phyloP scores from a whole-genome alignment of 257 asterid species.

The Nyctanthes arbortristis region DNA sequence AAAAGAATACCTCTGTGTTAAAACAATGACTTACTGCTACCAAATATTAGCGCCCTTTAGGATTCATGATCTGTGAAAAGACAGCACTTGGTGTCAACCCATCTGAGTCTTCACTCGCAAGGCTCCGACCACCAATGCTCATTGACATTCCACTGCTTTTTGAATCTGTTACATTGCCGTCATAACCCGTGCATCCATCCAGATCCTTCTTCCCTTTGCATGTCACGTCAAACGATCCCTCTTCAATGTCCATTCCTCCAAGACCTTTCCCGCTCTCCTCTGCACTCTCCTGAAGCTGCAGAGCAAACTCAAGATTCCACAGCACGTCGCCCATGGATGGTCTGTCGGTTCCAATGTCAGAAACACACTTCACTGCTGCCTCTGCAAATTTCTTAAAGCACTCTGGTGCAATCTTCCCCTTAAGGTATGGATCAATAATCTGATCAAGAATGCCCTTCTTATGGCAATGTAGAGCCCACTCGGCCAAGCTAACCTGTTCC shows the following conservation, averaged over 20 bases:
- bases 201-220: slow-evolving; percentile 62
- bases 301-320: slow-evolving; percentile 45
- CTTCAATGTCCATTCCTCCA: slow-evolving; percentile 33
- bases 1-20: too few species aligned
- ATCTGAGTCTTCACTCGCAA: slow-evolving; percentile 85
- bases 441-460: slow-evolving; percentile 31
- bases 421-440: slow-evolving; percentile 35
- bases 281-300: slow-evolving; percentile 36
- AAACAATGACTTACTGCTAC: too few species aligned
- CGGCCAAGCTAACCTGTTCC: slow-evolving; percentile 76
- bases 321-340: slow-evolving; percentile 43
- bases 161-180: too few species aligned
- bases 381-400: slow-evolving; percentile 33
- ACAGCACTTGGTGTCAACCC: slow-evolving; percentile 91
- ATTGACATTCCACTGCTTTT: slow-evolving; percentile 79
- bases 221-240: slow-evolving; percentile 39
- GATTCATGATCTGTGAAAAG: slow-evolving; percentile 91
- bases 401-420: too few species aligned
- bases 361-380: slow-evolving; percentile 43
- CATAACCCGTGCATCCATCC: slow-evolving; percentile 55
- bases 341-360: slow-evolving; percentile 37
- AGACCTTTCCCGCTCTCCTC: too few species aligned
- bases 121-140: slow-evolving; percentile 94
- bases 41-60: slow-evolving; percentile 80
- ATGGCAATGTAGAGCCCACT: too few species aligned